A percentile compares a stretch with the other conserved stretches of the same genome.
Conservation (phyloP, 306 rosid genomes). For the Vigna unguiculata region DNA sequence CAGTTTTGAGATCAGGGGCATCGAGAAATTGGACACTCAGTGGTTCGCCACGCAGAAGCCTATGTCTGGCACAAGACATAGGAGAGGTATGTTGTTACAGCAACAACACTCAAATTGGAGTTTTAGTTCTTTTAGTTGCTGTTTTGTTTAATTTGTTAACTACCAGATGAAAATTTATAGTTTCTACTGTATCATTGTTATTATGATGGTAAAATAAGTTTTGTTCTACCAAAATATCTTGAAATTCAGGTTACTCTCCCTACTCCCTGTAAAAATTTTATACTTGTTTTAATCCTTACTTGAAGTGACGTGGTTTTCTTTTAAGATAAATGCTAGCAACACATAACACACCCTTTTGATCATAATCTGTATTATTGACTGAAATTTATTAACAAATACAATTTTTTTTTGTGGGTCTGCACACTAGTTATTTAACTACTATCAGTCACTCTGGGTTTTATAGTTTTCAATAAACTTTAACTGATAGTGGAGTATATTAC, state of each 20-base stretch:
- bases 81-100: slow-evolving; percentile 65
- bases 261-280: not conserved
- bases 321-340: not conserved
- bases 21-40: slow-evolving; percentile 86
- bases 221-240: not conserved
- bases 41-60: slow-evolving; percentile 95
- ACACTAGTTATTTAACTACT: not conserved
- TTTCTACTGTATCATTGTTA: not conserved
- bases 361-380: not conserved
- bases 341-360: not conserved
- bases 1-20: slow-evolving; percentile 81
- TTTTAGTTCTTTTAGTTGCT: slow-evolving; percentile 17
- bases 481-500: not conserved
- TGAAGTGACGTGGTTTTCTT: not conserved
- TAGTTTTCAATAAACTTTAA: not conserved
- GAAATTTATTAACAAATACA: not conserved
- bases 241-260: no score
- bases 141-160: slow-evolving; percentile 30
- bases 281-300: not conserved
- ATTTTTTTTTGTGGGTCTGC: not conserved
- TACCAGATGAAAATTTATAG: not conserved
- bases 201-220: not conserved
- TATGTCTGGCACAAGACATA: slow-evolving; percentile 74
- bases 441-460: not conserved
- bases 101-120: not conserved